These are phyloP conservation scores for Myxozyma neglecta DNA, from an alignment of 805 yeast species.

Conservation along the genomic window DNA sequence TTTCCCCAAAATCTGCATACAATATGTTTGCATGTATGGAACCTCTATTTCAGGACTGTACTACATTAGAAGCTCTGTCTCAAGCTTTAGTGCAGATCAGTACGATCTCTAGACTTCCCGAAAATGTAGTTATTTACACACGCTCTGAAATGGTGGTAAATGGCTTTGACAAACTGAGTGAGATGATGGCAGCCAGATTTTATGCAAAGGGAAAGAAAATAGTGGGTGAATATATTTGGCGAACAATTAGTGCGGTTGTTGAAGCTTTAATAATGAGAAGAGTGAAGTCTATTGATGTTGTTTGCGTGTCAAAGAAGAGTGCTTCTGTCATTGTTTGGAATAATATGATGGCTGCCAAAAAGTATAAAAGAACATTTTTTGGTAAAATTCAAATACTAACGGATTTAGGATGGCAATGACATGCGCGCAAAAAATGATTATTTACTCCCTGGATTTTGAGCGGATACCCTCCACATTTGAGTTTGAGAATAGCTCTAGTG, in stretches of 20 bases:
- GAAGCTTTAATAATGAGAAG: background rate
- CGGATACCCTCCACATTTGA: background rate
- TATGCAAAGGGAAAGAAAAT: background rate
- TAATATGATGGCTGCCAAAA: constrained; percentile 5
- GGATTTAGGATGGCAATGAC: constrained; percentile 15
- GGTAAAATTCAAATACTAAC: background rate
- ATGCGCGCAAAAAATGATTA: constrained; percentile 12
- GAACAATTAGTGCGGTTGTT: background rate
- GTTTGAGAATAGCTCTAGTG: background rate
- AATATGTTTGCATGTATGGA: constrained; percentile 15
- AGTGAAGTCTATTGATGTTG: constrained; percentile 1
- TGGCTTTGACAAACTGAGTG: constrained; percentile 1
- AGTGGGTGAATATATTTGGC: background rate
- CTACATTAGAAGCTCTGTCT: background rate
- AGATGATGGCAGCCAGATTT: background rate
- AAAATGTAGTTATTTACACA: constrained; percentile 14
- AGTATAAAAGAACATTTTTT: background rate
- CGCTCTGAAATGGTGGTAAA: background rate
- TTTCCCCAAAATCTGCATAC: constrained; percentile 8
- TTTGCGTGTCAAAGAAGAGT: background rate
- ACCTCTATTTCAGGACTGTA: background rate
- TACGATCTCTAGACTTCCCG: background rate
- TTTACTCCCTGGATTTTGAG: constrained; percentile 9
- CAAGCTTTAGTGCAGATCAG: constrained; percentile 6
- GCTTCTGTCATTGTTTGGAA: background rate